Evolutionary conservation across 2,329 filamentous ascomycete species (phyloP).

Genomic region (Apiospora pterosperma): DNA sequence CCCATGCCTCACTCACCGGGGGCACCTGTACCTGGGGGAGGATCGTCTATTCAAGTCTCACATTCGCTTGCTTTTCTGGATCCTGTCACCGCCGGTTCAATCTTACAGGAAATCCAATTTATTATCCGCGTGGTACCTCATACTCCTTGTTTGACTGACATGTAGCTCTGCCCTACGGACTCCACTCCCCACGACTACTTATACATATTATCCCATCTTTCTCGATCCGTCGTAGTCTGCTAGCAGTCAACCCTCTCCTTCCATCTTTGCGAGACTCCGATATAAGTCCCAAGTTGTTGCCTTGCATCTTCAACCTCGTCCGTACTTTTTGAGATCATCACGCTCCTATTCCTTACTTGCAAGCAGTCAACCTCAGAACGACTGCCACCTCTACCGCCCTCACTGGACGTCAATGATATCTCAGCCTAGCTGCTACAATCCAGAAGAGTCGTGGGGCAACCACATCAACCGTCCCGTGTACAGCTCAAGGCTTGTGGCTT

Average conservation of each 20-base stretch:
- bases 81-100: slow-evolving; percentile 7
- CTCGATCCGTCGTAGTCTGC: slow-evolving; percentile 1
- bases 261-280: not conserved
- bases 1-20: slow-evolving; percentile 6
- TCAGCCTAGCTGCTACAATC: not conserved
- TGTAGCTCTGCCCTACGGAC: slow-evolving; percentile 5
- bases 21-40: slow-evolving; percentile 2
- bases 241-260: not conserved
- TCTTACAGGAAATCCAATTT: slow-evolving; percentile 4
- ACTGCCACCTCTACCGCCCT: not conserved
- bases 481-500: not conserved
- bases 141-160: not conserved
- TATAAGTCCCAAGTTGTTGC: not conserved
- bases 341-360: not conserved
- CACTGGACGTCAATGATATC: not conserved
- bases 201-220: slow-evolving; percentile 1
- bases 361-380: not conserved
- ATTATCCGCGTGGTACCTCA: not conserved
- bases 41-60: slow-evolving; percentile 6
- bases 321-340: not conserved
- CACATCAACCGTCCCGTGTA: not conserved
- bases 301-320: not conserved
- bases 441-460: not conserved
- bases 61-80: slow-evolving; percentile 7
- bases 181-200: slow-evolving; percentile 3